phyloP scores from a whole-genome alignment of 257 asterid species.

The Lycium barbarum region DNA sequence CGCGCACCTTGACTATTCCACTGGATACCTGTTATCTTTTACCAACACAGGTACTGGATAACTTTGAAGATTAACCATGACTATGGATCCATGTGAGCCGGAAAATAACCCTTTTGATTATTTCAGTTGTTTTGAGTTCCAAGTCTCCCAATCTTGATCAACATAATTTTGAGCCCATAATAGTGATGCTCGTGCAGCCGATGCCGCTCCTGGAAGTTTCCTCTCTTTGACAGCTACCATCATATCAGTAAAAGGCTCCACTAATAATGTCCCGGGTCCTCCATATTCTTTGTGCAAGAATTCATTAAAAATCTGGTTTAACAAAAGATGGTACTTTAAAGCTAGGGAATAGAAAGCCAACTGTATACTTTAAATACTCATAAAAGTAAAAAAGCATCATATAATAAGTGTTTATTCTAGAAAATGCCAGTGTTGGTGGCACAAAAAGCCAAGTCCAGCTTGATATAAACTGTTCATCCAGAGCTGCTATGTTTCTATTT shows the following conservation, averaged over 20 bases:
- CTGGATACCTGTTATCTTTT: neutral
- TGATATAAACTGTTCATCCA: slow-evolving; percentile 20
- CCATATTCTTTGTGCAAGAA: slow-evolving; percentile 69
- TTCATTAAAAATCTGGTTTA: slow-evolving; percentile 60
- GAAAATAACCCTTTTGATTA: slow-evolving; percentile 20
- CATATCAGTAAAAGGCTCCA: slow-evolving; percentile 78
- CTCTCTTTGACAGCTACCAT: slow-evolving; percentile 67
- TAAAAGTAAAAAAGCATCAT: slow-evolving; percentile 28
- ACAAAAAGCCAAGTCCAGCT: slow-evolving; percentile 32
- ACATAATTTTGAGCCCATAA: slow-evolving; percentile 68
- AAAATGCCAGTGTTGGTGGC: slow-evolving; percentile 28
- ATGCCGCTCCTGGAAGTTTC: slow-evolving; percentile 60
- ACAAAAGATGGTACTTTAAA: slow-evolving; percentile 17
- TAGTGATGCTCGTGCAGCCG: slow-evolving; percentile 69
- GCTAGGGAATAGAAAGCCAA: neutral
- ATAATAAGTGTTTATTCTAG: neutral
- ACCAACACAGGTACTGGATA: neutral
- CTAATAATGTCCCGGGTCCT: slow-evolving; percentile 72
- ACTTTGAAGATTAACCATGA: neutral
- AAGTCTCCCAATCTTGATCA: slow-evolving; percentile 65
- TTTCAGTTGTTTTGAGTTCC: slow-evolving; percentile 55
- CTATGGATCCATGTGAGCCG: neutral
- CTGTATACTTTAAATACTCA: neutral
- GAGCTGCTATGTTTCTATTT: slow-evolving; percentile 25
- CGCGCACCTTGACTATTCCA: neutral